A percentile compares a stretch with the other conserved stretches of the same genome.
These are phyloP conservation scores for Petunia hybrid DNA, from an alignment of 305 asterid genomes.

Conservation along the genomic window DNA sequence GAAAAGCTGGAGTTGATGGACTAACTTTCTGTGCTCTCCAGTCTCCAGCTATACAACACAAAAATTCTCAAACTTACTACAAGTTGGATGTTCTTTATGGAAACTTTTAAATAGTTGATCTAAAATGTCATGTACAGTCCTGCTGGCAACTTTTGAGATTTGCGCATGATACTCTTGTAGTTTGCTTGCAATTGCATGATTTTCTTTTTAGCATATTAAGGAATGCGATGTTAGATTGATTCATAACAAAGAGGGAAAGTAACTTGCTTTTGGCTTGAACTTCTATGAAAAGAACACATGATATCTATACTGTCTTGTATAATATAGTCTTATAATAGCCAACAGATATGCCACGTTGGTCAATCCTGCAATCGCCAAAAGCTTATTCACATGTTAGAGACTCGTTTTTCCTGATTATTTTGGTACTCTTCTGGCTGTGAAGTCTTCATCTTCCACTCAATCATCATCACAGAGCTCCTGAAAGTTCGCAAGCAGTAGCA, in stretches of 20 bases:
- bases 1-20: slow-evolving; percentile 18
- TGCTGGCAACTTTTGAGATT: not conserved
- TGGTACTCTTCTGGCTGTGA: not conserved
- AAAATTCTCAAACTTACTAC: not conserved
- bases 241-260: not conserved
- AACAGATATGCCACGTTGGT: not conserved
- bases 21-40: not conserved
- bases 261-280: not conserved
- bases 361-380: slow-evolving; percentile 18
- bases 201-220: not conserved
- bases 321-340: not conserved
- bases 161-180: not conserved
- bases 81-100: not conserved
- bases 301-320: not conserved
- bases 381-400: slow-evolving; percentile 4
- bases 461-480: slow-evolving; percentile 2
- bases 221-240: slow-evolving; percentile 2
- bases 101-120: not conserved
- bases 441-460: slow-evolving; percentile 3
- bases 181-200: not conserved
- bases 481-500: slow-evolving; percentile 6
- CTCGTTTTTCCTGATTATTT: slow-evolving; percentile 12
- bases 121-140: not conserved
- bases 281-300: not conserved
- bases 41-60: not conserved